Evolutionary conservation across 257 asterid species (phyloP).

Genomic region (Solanum clarkiae): DNA sequence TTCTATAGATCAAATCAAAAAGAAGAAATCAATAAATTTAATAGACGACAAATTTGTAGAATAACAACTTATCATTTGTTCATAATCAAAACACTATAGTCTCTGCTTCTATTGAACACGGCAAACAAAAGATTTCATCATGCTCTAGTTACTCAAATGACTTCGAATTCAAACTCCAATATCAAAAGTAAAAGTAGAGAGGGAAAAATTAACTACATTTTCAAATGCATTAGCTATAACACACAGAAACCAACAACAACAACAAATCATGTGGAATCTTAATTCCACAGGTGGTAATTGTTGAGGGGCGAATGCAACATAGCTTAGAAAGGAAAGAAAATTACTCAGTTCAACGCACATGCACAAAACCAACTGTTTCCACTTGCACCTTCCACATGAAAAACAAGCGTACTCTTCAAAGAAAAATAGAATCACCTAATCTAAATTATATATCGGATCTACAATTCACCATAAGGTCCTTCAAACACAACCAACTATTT

Average conservation of each 20-base stretch:
- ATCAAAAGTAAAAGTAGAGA: not conserved
- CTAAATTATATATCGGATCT: not conserved
- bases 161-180: not conserved
- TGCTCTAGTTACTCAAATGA: not conserved
- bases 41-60: not conserved
- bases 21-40: not conserved
- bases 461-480: not conserved
- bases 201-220: not conserved
- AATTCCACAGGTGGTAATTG: not conserved
- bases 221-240: not conserved
- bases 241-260: not conserved
- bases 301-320: not conserved
- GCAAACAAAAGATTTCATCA: not conserved
- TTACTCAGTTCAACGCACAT: not conserved
- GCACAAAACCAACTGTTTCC: not conserved
- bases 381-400: not conserved
- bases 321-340: not conserved
- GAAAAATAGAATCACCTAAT: not conserved
- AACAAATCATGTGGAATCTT: not conserved
- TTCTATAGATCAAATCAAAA: not conserved
- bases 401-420: not conserved
- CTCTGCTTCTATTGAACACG: not conserved
- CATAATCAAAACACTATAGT: not conserved
- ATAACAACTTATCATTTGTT: not conserved
- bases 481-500: not conserved